Percentiles rank a stretch among this genome's conserved stretches.
phyloP scores from a whole-genome alignment of 2,329 filamentous ascomycete genomes.

The Hirsutella minnesotensis region DNA sequence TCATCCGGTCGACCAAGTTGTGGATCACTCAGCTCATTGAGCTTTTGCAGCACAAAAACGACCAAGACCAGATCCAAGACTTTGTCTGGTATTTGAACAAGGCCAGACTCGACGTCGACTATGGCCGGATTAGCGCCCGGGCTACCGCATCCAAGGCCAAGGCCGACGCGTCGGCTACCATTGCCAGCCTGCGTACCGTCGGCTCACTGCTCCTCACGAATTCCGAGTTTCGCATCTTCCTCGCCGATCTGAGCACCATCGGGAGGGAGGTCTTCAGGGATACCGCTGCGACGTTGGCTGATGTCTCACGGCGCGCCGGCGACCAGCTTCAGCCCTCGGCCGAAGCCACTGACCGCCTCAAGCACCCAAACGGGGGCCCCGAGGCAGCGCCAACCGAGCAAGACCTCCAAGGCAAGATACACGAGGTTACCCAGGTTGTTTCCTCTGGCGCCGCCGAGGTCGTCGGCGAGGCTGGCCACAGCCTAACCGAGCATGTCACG shows the following conservation, averaged over 20 bases:
- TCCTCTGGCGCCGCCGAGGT: constrained; percentile 41
- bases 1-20: constrained; percentile 60
- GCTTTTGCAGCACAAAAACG: constrained; percentile 73
- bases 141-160: constrained; percentile 17
- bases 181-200: constrained; percentile 72
- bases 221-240: constrained; percentile 76
- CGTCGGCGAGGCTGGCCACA: constrained; percentile 50
- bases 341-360: constrained; percentile 38
- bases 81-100: constrained; percentile 77
- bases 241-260: constrained; percentile 68
- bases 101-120: constrained; percentile 43
- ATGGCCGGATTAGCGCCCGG: constrained; percentile 15
- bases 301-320: constrained; percentile 62
- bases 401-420: constrained; percentile 48
- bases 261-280: constrained; percentile 79
- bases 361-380: constrained; percentile 18
- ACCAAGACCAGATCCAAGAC: constrained; percentile 76
- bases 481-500: constrained; percentile 59
- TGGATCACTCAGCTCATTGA: constrained; percentile 73
- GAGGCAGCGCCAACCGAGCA: constrained; percentile 39
- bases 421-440: constrained; percentile 41
- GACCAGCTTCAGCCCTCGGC: constrained; percentile 61
- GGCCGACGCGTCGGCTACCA: constrained; percentile 34
- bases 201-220: constrained; percentile 80
- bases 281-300: constrained; percentile 67